Base-by-base conservation (phyloP, 176 grass and related monocot species). In the Ananas comosus region DNA sequence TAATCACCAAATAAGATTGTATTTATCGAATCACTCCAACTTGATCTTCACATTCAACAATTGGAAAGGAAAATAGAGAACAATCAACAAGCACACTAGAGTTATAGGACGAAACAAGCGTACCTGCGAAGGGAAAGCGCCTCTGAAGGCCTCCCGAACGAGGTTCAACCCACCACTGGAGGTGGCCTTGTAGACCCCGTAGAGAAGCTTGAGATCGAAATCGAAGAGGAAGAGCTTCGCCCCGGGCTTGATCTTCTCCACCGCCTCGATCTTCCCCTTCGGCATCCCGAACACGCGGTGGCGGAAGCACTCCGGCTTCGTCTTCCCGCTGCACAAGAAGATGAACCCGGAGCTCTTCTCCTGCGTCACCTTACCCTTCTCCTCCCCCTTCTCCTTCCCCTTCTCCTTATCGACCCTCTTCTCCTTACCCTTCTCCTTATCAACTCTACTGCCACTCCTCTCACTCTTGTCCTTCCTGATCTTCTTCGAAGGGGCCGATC, bases 151-250 rank as follows among this genome's bases (percentile, higher is more conserved):
- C 21, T 67, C 64, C 19, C 70, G 83, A 57, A 82, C 88, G 25
- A 96, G 79, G 68, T 78, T 68, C 76, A 75, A 50, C 3, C 83
- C 79, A 49, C 88, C 86, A 47, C 80, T 68, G 19, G 83, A 82
- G 64, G 51, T 66, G 10, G 88, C 92, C 63, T 64, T 80, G 70
- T 91, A 96, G 66, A 90, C 69, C 27, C 92, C 92, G 54, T 96
- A 75, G 27, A 96, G 81, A 59, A 73, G 69, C 83, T 27, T 96
- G 53, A 65, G n/a, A 74, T 87, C 81, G 64, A 79, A 91, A 81
- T 96, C 88, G 73, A 79, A 96, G 53, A 96, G 86, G 74, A 96
- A 96, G 59, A 96, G 81, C 76, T n/a, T 85, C 5, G 92, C 72
- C 25, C 83, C 92, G 8, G 78, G 73, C 78, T 80, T 84, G 75